Conservation (phyloP, 768 basidiomycete genomes). For the Mycena belliarum region DNA sequence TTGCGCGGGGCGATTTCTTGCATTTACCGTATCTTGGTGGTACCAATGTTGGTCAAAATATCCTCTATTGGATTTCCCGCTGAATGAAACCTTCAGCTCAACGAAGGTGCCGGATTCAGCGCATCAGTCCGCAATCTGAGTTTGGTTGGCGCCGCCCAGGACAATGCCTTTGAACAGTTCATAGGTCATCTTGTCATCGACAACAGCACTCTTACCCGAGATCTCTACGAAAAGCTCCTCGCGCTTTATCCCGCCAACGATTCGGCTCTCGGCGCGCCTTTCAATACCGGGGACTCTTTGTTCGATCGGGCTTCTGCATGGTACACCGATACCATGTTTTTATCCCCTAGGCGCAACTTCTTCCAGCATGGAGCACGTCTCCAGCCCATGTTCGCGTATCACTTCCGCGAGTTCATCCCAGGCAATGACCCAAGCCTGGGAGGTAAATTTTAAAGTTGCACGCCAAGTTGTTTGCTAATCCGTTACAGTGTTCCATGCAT, state of each 20-base stretch:
- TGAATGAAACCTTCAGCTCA: slow-evolving; percentile 36
- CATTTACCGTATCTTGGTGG: slow-evolving; percentile 58
- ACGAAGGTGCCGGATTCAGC: slow-evolving; percentile 54
- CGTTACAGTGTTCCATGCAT: slow-evolving; percentile 46
- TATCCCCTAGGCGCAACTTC: slow-evolving; percentile 51
- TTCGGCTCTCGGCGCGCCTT: slow-evolving; percentile 46
- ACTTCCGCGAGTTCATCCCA: slow-evolving; percentile 58
- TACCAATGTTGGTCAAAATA: slow-evolving; percentile 47
- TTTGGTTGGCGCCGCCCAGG: slow-evolving; percentile 41
- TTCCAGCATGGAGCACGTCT: slow-evolving; percentile 47
- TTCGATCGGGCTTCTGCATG: slow-evolving; percentile 58
- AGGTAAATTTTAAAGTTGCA: slow-evolving; percentile 34
- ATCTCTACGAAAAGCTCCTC: slow-evolving; percentile 41
- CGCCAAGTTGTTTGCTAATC: not conserved
- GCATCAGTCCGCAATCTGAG: slow-evolving; percentile 37
- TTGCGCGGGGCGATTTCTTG: slow-evolving; percentile 50
- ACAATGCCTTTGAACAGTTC: slow-evolving; percentile 46
- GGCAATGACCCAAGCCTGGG: slow-evolving; percentile 50
- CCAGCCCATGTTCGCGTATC: slow-evolving; percentile 55
- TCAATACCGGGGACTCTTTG: slow-evolving; percentile 60
- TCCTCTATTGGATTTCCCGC: slow-evolving; percentile 8
- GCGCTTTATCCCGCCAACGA: slow-evolving; percentile 50
- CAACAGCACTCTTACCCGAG: slow-evolving; percentile 45
- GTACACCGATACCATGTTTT: slow-evolving; percentile 61
- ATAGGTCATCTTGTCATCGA: slow-evolving; percentile 53